These are phyloP conservation scores for Ceratocystis huliohia DNA, from an alignment of 2,329 filamentous ascomycete genomes.

Conservation along the genomic window DNA sequence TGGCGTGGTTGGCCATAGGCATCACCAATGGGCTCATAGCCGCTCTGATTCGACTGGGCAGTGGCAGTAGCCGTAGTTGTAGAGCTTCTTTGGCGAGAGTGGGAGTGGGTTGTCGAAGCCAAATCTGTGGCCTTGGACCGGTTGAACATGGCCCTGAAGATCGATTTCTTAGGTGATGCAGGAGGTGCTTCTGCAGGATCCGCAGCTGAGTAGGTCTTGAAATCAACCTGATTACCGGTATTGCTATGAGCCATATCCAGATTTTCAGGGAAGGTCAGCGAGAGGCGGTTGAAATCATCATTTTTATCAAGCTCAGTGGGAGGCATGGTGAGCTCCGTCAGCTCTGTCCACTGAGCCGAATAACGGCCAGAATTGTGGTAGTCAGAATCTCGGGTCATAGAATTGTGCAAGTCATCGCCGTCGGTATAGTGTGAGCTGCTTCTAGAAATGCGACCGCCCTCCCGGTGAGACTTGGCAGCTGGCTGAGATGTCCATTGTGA, in stretches of 20 bases:
- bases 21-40: neutral
- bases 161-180: constrained; percentile 17
- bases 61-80: constrained; percentile 8
- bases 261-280: constrained; percentile 18
- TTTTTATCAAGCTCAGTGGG: constrained; percentile 19
- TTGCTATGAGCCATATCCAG: neutral
- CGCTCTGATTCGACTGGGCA: neutral
- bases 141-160: constrained; percentile 17
- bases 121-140: constrained; percentile 17
- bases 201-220: neutral
- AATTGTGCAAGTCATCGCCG: constrained; percentile 11
- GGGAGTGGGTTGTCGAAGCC: constrained; percentile 9
- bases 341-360: constrained; percentile 19
- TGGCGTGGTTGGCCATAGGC: constrained; percentile 7
- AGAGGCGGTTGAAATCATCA: constrained; percentile 15
- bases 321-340: constrained; percentile 20
- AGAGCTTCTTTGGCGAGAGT: constrained; percentile 20
- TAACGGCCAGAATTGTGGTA: constrained; percentile 17
- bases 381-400: constrained; percentile 13
- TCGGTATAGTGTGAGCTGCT: constrained; percentile 19
- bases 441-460: constrained; percentile 17
- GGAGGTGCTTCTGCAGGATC: neutral
- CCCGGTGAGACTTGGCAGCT: neutral
- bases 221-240: neutral
- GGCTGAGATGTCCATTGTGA: neutral